Evolutionary conservation across 1,284 basidiomycete genomes (phyloP), one percentile per base, ranked within the genome.

Genomic region (Tilletia walkeri): DNA sequence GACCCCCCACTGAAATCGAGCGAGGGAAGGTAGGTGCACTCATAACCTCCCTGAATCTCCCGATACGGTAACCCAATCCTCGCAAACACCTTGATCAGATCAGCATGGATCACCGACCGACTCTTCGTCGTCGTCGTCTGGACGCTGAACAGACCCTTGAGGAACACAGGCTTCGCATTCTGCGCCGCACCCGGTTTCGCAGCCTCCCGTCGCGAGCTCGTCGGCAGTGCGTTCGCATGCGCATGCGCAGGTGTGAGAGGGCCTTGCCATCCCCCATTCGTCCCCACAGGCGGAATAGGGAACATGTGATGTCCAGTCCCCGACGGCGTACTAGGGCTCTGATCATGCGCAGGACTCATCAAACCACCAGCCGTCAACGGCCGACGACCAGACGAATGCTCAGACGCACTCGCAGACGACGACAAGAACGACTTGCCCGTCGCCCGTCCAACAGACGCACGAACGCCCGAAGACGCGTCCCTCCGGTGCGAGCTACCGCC

Each of bases 21-120:
- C 36, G 92, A 94, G 0, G 95, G 95, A 66, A 92, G 86, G 83
- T 98, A 94, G 34, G 95, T 91, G 85, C 95, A 99, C 84, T 98
- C 95, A 83, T 95, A 99, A 0, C 95, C 95, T 69, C 89, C 88
- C 83, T 90, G 91, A 78, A 90, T 94, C 83, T 95, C 92, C 50
- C 93, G 89, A 84, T 95, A 93, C 84, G 94, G 93, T 65, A 99
- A 91, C 72, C 95, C 93, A 88, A 98, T 93, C 65, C 94, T 89
- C 77, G 95, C 92, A 54, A 99, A 87, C 1, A 97, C 94, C 18
- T 89, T 89, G 59, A 89, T 88, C 74, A 99, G 90, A 84, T 97
- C 94, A 48, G 88, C 86, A 80, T 93, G 91, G 84, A 98, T 90
- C 14, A 89, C 87, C 5, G 88, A 86, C 1, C 94, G 91, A 9